phyloP scores from a whole-genome alignment of 352 stramenopile genomes.

The Saprolegnia diclina region DNA sequence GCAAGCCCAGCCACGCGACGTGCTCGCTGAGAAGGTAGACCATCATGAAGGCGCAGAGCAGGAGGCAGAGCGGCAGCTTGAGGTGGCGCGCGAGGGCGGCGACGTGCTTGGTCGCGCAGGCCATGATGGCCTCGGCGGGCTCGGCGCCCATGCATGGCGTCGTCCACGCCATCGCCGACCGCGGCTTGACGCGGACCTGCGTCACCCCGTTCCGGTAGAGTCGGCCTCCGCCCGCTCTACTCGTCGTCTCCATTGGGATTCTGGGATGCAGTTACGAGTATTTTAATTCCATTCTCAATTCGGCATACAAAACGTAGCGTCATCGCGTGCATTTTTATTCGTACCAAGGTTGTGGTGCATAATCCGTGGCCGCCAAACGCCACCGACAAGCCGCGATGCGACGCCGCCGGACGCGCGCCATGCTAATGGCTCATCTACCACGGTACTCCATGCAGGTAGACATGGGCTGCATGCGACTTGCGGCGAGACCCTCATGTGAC shows the following conservation, averaged over 20 bases:
- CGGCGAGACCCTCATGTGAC: no score
- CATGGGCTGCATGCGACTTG: no score
- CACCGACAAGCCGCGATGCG: not conserved
- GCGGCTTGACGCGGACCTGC: slow-evolving; percentile 24
- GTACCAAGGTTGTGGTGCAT: not conserved
- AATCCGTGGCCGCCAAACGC: not conserved
- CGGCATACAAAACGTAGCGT: not conserved
- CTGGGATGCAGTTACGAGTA: not conserved
- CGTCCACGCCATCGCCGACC: not conserved
- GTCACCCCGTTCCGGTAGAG: slow-evolving; percentile 14
- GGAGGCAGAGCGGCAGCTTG: slow-evolving; percentile 9
- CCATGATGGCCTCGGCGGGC: not conserved
- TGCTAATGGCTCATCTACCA: no score
- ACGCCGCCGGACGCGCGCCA: not conserved
- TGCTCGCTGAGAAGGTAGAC: slow-evolving; percentile 17
- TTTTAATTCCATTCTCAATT: not conserved
- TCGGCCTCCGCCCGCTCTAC: not conserved
- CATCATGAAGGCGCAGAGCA: slow-evolving; percentile 6
- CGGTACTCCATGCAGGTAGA: no score
- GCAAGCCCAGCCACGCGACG: slow-evolving; percentile 18
- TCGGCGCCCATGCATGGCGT: not conserved
- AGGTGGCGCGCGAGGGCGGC: not conserved
- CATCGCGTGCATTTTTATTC: not conserved
- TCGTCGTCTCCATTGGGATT: not conserved
- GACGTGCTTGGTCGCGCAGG: not conserved